These are phyloP conservation scores for Eleusine indica DNA, from an alignment of 176 grass and related monocot genomes.

Conservation along the genomic window DNA sequence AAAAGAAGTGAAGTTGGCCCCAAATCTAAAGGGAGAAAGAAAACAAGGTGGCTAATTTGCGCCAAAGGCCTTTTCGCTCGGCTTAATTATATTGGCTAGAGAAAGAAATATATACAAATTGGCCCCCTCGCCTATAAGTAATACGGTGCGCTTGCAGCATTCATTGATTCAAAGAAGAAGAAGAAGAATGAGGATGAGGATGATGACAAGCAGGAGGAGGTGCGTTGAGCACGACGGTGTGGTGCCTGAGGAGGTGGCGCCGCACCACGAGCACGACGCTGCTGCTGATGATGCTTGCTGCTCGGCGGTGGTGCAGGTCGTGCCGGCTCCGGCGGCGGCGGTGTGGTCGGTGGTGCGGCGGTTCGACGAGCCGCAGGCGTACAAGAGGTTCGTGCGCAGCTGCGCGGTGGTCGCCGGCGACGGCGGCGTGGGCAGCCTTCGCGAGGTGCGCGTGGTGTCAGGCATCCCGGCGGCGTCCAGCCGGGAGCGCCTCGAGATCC, in stretches of 20 bases:
- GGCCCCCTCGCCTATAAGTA: no score
- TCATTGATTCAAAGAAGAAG: no score
- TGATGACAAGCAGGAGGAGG: background rate
- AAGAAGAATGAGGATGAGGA: no score
- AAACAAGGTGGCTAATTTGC: no score
- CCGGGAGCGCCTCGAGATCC: slow-evolving; percentile 89
- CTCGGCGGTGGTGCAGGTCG: slow-evolving; percentile 60
- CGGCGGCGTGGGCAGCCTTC: slow-evolving; percentile 82
- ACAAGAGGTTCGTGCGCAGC: slow-evolving; percentile 89
- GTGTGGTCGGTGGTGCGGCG: slow-evolving; percentile 95
- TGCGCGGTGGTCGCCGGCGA: slow-evolving; percentile 75
- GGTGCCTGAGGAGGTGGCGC: slow-evolving; percentile 66
- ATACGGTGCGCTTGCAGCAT: no score
- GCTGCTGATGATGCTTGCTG: slow-evolving; percentile 6
- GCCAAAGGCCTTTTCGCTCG: no score
- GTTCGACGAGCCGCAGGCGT: slow-evolving; percentile 87
- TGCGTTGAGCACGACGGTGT: slow-evolving; percentile 53
- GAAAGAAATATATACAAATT: no score
- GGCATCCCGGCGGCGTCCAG: slow-evolving; percentile 85
- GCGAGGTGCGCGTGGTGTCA: slow-evolving; percentile 85
- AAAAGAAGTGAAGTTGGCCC: no score
- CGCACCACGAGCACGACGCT: slow-evolving; percentile 83
- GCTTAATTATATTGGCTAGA: no score
- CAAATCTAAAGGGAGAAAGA: no score
- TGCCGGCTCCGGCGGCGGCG: slow-evolving; percentile 64